Evolutionary conservation across 305 asterid genomes (phyloP), one percentile per base, ranked within the genome.

Genomic region (Fraxinus baroniana): DNA sequence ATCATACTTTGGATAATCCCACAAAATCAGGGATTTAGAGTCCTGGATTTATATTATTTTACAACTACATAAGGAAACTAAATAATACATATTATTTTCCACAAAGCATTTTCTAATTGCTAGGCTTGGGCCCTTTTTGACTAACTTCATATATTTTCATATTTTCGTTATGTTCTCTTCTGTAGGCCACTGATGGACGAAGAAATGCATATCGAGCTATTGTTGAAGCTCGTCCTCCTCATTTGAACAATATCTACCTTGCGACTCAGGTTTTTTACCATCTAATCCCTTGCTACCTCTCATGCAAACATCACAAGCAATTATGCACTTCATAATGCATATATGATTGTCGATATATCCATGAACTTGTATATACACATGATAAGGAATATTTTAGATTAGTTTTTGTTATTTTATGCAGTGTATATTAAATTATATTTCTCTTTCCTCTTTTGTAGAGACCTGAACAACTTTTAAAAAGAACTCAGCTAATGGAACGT

Each of bases 401-500:
- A 77, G 37, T 37, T 83, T 57, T 82, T 35, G 64, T 83, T 73
- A 72, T 84, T 32, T 55, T 72, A 55, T 86, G 62, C 49, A 41
- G 77, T 46, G 64, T 60, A 78, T 71, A 78, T 78, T 78, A 74
- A 32, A 72, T 79, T 57, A 55, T 86, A 72, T 81, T 71, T 18
- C 81, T 72, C 49, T 86, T 75, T 85, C 82, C 76, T 87, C 62
- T 90, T 82, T 75, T 87, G 89, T 90, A 94, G 99, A 96, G 98
- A 89, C 99, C 99, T 52, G 99, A 93, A 36, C 98, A 93, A 85
- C 98, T 96, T 86, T 87, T 96, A 71, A 91, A 93, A 87, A 92
- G 99, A 89, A 93, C 97, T 87, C 99, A 96, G 88, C 99, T 96
- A 79, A 96, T 91, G 98, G 99, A 94, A 79, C 98, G 98, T 64